A percentile compares a stretch with the other conserved stretches of the same genome.
Evolutionary conservation across 805 yeast species (phyloP).

Genomic region (Hanseniaspora thailandica): DNA sequence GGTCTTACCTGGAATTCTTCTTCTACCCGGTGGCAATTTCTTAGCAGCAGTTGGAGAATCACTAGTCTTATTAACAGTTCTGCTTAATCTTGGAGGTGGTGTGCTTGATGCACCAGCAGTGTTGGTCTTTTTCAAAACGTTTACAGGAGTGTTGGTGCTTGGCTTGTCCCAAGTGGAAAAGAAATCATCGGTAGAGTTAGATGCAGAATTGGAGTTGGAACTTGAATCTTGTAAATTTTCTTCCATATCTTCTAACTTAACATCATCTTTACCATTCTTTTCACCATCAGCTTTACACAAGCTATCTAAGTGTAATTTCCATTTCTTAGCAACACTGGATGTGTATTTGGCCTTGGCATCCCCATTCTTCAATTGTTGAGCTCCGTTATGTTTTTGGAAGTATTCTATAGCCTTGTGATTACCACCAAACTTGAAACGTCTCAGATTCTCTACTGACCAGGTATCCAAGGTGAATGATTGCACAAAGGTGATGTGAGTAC

Average conservation of each 20-base stretch:
- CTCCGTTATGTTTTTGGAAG: slow-evolving; percentile 75
- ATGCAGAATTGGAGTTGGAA: slow-evolving; percentile 26
- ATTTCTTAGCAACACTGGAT: slow-evolving; percentile 64
- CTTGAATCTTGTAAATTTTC: slow-evolving; percentile 22
- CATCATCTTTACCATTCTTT: slow-evolving; percentile 55
- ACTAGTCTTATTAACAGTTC: slow-evolving; percentile 20
- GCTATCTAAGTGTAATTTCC: slow-evolving; percentile 66
- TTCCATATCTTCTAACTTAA: slow-evolving; percentile 36
- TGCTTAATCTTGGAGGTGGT: slow-evolving; percentile 28
- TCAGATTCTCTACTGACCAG: slow-evolving; percentile 82
- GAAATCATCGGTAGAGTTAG: slow-evolving; percentile 63
- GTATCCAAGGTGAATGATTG: slow-evolving; percentile 84
- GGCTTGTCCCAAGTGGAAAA: slow-evolving; percentile 88
- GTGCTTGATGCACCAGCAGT: slow-evolving; percentile 16
- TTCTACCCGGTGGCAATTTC: slow-evolving; percentile 20
- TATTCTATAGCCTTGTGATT: slow-evolving; percentile 76
- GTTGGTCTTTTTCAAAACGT: slow-evolving; percentile 19
- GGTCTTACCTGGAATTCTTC: slow-evolving; percentile 18
- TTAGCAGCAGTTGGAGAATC: slow-evolving; percentile 16
- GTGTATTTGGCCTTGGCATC: slow-evolving; percentile 73
- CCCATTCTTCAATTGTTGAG: slow-evolving; percentile 43
- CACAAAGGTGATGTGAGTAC: slow-evolving; percentile 92
- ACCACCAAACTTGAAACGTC: slow-evolving; percentile 90
- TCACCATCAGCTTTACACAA: slow-evolving; percentile 53
- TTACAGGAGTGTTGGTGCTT: slow-evolving; percentile 22